Evolutionary conservation across 2,329 filamentous ascomycete genomes (phyloP).

Genomic region (Ceratocystis variospora): DNA sequence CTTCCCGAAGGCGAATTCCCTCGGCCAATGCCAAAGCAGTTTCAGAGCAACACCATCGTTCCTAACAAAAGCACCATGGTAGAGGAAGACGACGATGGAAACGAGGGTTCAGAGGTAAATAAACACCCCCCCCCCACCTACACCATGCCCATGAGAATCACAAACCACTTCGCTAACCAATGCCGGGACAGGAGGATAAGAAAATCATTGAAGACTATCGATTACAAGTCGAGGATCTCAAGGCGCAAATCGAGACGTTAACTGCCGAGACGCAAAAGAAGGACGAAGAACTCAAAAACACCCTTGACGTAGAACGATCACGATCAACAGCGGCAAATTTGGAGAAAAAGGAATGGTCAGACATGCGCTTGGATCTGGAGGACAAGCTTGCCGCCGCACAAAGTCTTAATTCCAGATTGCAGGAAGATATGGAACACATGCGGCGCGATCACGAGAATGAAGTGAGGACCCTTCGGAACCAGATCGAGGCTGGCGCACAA

Average conservation of each 20-base stretch:
- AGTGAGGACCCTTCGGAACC: slow-evolving; percentile 47
- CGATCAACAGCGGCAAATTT: slow-evolving; percentile 37
- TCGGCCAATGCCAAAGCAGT: slow-evolving; percentile 71
- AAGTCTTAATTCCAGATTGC: slow-evolving; percentile 63
- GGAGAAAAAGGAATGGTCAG: slow-evolving; percentile 59
- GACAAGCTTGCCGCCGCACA: slow-evolving; percentile 60
- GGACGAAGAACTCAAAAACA: slow-evolving; percentile 51
- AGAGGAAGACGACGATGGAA: slow-evolving; percentile 73
- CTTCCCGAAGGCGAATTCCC: slow-evolving; percentile 47
- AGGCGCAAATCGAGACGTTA: slow-evolving; percentile 60
- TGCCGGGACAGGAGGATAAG: slow-evolving; percentile 8
- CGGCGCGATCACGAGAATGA: slow-evolving; percentile 53
- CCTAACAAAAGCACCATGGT: slow-evolving; percentile 97
- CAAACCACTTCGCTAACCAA: not conserved
- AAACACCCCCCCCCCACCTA: not conserved
- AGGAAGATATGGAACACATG: slow-evolving; percentile 62
- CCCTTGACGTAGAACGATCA: slow-evolving; percentile 46
- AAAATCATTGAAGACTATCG: slow-evolving; percentile 42
- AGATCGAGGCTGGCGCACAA: slow-evolving; percentile 34
- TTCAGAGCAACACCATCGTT: slow-evolving; percentile 90
- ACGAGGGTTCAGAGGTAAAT: slow-evolving; percentile 30
- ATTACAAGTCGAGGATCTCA: slow-evolving; percentile 64
- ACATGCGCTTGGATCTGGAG: slow-evolving; percentile 54
- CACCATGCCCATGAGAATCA: no score
- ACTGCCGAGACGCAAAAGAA: slow-evolving; percentile 57